Conservation (phyloP, 2,329 filamentous ascomycete genomes). For the Dothistroma septosporum region DNA sequence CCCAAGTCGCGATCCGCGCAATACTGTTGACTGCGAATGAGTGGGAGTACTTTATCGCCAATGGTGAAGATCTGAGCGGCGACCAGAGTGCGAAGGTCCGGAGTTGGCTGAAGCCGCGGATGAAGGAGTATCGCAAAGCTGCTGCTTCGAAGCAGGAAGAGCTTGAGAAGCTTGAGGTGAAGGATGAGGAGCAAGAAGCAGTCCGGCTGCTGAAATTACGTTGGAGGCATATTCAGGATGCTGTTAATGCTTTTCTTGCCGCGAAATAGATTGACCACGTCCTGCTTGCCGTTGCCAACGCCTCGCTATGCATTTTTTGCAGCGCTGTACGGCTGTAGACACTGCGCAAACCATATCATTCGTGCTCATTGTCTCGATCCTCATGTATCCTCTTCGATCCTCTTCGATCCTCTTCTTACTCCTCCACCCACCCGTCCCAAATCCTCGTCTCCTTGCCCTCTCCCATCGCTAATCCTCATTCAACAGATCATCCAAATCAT, state of each 20-base stretch:
- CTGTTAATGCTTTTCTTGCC: constrained; percentile 1
- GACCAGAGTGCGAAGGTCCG: constrained; percentile 28
- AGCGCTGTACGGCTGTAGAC: background rate
- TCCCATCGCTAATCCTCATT: constrained; percentile 41
- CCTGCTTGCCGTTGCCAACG: background rate
- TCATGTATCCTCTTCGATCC: background rate
- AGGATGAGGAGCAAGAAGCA: constrained; percentile 8
- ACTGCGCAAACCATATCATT: background rate
- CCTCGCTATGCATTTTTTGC: background rate
- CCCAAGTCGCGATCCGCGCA: constrained; percentile 42
- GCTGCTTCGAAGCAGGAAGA: constrained; percentile 20
- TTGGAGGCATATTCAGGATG: constrained; percentile 39
- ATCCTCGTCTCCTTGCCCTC: background rate
- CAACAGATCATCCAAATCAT: constrained; percentile 68
- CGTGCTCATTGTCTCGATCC: background rate
- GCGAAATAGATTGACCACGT: background rate
- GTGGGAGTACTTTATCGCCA: constrained; percentile 38
- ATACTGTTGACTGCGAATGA: constrained; percentile 34
- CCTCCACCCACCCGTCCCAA: background rate
- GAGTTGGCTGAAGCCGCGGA: constrained; percentile 21
- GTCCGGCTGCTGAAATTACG: constrained; percentile 21
- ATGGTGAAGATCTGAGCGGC: constrained; percentile 31
- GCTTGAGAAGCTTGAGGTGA: constrained; percentile 7
- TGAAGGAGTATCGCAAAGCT: constrained; percentile 22
- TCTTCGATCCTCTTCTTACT: background rate